A percentile compares a stretch with the other conserved stretches of the same genome.
phyloP scores from a whole-genome alignment of 2,329 filamentous ascomycete species.

The Penicillium decumbens region DNA sequence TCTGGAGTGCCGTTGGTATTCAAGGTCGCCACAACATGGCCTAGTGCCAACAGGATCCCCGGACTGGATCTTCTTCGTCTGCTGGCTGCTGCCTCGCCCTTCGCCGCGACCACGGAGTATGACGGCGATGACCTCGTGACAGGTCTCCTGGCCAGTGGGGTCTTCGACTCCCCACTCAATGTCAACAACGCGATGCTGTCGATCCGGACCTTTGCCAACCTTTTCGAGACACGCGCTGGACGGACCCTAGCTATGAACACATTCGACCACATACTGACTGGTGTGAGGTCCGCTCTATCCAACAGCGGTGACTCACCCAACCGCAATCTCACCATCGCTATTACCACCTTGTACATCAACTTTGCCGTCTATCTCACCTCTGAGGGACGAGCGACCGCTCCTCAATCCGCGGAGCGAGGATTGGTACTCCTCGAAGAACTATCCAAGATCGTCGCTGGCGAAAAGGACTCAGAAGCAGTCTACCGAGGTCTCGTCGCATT shows the following conservation, averaged over 20 bases:
- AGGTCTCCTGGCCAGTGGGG: constrained; percentile 54
- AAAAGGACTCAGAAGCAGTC: constrained; percentile 74
- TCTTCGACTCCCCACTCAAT: constrained; percentile 58
- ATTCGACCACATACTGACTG: constrained; percentile 58
- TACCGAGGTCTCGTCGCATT: constrained; percentile 78
- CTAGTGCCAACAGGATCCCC: constrained; percentile 72
- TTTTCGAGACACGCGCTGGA: constrained; percentile 72
- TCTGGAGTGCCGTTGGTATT: constrained; percentile 60
- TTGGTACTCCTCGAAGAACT: constrained; percentile 59
- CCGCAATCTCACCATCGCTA: constrained; percentile 75
- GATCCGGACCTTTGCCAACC: constrained; percentile 72
- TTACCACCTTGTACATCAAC: constrained; percentile 80
- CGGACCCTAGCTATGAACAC: constrained; percentile 57
- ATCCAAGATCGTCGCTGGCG: constrained; percentile 58
- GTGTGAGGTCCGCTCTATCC: constrained; percentile 60
- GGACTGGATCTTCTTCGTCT: constrained; percentile 85
- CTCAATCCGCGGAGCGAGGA: constrained; percentile 45
- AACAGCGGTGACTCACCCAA: constrained; percentile 53
- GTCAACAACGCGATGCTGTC: constrained; percentile 86
- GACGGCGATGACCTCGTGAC: constrained; percentile 55
- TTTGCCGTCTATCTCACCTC: constrained; percentile 67
- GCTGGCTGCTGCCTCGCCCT: constrained; percentile 62
- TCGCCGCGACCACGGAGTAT: constrained; percentile 59
- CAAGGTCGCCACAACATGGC: constrained; percentile 73
- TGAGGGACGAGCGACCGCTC: constrained; percentile 35